Base-by-base conservation (phyloP, 257 asterid genomes). In the Lycium barbarum region DNA sequence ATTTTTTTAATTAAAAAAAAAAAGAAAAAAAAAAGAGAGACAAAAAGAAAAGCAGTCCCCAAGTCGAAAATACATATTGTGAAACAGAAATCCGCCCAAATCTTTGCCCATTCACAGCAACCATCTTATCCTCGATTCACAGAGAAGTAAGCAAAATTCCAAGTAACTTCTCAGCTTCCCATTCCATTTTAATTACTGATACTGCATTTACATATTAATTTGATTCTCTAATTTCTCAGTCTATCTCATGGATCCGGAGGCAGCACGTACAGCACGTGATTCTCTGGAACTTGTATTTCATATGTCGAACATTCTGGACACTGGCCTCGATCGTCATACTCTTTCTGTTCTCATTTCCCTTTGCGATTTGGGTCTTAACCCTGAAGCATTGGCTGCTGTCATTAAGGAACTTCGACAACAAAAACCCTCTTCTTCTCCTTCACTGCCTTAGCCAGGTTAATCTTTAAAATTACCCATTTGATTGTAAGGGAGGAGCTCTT, bases 311-410 rank as follows among this genome's bases (percentile, higher is more conserved):
- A 92, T 93, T 84, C 96, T 95, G 0, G 98, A 93, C 35, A 93
- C 96, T 40, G 96, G 98, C n/a, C 93, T 95, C 70, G 98, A 95
- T 80, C 96, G 94, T 36, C 98, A 93, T 86, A 92, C 97, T 57
- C 93, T 94, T 4, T 95, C 98, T 36, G 85, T 95, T 84, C 92
- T 95, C 70, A 92, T 92, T 12, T 90, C 94, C 7, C 96, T 95
- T 15, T 94, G 96, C 20, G 98, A 95, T 83, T 67, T 90, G 90
- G 98, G 98, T 55, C 54, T 93, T 82, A 93, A 93, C 83, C 98
- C 97, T 2, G 98, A 95, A 82, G 90, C 97, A 2, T 87, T 95
- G 40, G 97, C 98, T 59, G 93, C 95, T 74, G 90, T 93, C 1
- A 93, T 95, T 81, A 93, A 91, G 92, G 98, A 93, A 93, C 93